phyloP scores from a whole-genome alignment of 2,329 filamentous ascomycete species.

The Phaeosphaeria sp. region DNA sequence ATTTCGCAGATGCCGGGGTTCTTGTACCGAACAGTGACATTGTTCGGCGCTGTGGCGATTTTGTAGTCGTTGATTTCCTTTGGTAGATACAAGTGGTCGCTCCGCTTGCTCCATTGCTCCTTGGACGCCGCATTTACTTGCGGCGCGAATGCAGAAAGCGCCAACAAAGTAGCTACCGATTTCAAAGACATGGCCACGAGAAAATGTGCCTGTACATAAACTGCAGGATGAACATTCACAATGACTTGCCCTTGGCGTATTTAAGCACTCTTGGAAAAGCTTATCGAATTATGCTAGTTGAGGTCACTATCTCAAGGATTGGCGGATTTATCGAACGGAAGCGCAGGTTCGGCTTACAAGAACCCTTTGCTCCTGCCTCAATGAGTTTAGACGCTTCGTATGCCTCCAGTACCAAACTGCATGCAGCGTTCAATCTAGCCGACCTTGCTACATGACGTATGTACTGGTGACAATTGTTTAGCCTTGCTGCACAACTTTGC shows the following conservation, averaged over 20 bases:
- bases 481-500: background rate
- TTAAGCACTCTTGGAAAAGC: conserved; percentile 18
- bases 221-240: background rate
- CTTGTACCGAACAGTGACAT: conserved; percentile 58
- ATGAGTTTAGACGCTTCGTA: conserved; percentile 12
- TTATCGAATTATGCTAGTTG: conserved; percentile 10
- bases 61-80: conserved; percentile 53
- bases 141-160: conserved; percentile 17
- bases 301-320: conserved; percentile 15
- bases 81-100: conserved; percentile 36
- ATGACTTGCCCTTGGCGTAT: background rate
- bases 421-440: background rate
- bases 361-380: conserved; percentile 21
- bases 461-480: background rate
- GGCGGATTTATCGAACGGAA: conserved; percentile 7
- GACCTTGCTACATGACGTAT: background rate
- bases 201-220: too few species aligned
- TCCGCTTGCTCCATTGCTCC: conserved; percentile 28
- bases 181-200: conserved; percentile 15
- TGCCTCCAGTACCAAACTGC: background rate
- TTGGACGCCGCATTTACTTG: conserved; percentile 23
- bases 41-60: conserved; percentile 53
- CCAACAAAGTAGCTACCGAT: conserved; percentile 15
- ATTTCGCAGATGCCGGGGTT: conserved; percentile 62
- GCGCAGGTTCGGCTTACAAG: conserved; percentile 4